phyloP scores from a whole-genome alignment of 352 stramenopile species.

The Plasmopara viticola region DNA sequence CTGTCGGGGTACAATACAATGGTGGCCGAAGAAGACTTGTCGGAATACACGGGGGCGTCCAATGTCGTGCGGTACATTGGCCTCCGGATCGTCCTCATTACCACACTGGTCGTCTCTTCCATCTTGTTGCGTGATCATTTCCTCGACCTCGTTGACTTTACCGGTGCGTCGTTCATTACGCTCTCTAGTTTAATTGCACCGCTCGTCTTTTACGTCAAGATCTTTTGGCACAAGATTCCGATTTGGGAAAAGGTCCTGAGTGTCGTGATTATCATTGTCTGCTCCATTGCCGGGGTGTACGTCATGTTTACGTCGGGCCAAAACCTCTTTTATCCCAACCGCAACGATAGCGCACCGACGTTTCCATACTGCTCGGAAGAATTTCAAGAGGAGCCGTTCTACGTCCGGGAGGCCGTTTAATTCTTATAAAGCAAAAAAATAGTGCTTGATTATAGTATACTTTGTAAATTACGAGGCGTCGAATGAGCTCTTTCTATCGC shows the following conservation, averaged over 20 bases:
- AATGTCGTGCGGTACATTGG: conserved; percentile 31
- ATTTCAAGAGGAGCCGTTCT: conserved; percentile 54
- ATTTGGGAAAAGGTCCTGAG: conserved; percentile 36
- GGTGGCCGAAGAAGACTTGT: conserved; percentile 24
- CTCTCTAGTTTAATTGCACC: conserved; percentile 40
- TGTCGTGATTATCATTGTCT: conserved; percentile 24
- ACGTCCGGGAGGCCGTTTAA: conserved; percentile 21
- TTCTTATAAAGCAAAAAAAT: background rate
- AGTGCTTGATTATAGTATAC: too few relatives aligned
- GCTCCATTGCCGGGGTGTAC: conserved; percentile 26
- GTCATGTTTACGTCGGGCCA: conserved; percentile 32
- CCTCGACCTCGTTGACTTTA: conserved; percentile 43
- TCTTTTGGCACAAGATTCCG: conserved; percentile 34
- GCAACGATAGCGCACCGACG: conserved; percentile 10
- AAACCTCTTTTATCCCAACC: conserved; percentile 22
- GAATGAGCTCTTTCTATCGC: too few relatives aligned
- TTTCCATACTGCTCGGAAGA: conserved; percentile 55
- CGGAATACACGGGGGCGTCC: conserved; percentile 27
- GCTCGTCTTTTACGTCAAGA: conserved; percentile 45
- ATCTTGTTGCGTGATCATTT: conserved; percentile 43
- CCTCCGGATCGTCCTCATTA: conserved; percentile 31
- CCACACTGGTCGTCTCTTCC: conserved; percentile 26
- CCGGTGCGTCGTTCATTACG: conserved; percentile 35
- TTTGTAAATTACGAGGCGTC: too few relatives aligned
- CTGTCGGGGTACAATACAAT: conserved; percentile 12